Evolutionary conservation across 2,329 filamentous ascomycete species (phyloP).

Genomic region (Apiospora phragmitis): DNA sequence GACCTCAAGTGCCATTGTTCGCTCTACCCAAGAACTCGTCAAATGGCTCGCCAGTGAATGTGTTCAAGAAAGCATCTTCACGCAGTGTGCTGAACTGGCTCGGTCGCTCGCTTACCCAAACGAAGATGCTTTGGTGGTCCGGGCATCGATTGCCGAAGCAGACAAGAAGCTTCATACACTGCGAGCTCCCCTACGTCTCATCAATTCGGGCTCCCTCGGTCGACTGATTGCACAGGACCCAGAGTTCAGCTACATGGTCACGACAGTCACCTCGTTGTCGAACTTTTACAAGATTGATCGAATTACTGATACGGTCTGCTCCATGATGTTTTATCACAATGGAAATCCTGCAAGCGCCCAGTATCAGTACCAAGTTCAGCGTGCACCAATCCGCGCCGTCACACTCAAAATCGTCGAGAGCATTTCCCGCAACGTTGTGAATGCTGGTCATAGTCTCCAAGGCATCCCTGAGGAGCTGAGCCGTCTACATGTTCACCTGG

Average conservation of each 20-base stretch:
- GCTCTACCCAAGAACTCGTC: not conserved
- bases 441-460: not conserved
- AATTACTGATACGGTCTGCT: not conserved
- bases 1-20: not conserved
- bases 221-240: not conserved
- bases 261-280: not conserved
- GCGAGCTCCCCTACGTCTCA: not conserved
- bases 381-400: not conserved
- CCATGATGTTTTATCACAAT: not conserved
- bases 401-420: not conserved
- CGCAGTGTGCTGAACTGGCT: not conserved
- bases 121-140: not conserved
- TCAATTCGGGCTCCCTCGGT: not conserved
- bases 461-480: not conserved
- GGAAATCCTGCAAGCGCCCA: not conserved
- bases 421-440: not conserved
- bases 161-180: not conserved
- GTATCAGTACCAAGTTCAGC: not conserved
- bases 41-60: not conserved
- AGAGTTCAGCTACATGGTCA: not conserved
- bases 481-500: not conserved
- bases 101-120: not conserved
- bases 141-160: not conserved
- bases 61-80: not conserved
- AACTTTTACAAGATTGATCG: not conserved